Percentiles rank a stretch among this genome's conserved stretches.
Evolutionary conservation across 2,329 filamentous ascomycete species (phyloP).

Genomic region (Phialophora macrospora): DNA sequence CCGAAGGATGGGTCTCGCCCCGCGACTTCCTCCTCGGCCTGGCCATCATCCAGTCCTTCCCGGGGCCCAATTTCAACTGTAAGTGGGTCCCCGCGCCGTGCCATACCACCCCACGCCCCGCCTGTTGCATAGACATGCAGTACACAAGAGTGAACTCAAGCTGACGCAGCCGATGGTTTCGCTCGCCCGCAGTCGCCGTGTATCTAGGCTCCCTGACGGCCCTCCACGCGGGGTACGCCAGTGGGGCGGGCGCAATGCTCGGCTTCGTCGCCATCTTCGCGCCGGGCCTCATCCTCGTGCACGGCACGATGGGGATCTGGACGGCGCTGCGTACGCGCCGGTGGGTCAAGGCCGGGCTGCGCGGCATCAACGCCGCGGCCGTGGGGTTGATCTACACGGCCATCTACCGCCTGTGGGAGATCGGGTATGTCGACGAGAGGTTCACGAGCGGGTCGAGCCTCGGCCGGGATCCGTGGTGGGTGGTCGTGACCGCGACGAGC

Average conservation of each 20-base stretch:
- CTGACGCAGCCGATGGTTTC: not conserved
- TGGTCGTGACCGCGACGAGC: constrained; percentile 61
- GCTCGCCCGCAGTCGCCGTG: constrained; percentile 52
- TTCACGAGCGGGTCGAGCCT: constrained; percentile 59
- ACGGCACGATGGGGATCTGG: constrained; percentile 48
- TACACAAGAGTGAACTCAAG: not conserved
- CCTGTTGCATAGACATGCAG: not conserved
- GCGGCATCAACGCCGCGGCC: constrained; percentile 65
- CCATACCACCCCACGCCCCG: not conserved
- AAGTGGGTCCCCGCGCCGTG: not conserved
- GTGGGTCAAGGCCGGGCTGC: constrained; percentile 56
- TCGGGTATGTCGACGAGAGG: constrained; percentile 62
- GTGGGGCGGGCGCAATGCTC: constrained; percentile 56
- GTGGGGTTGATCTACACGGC: constrained; percentile 68
- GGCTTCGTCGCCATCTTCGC: constrained; percentile 54
- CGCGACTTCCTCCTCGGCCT: constrained; percentile 75
- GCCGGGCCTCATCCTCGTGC: constrained; percentile 44
- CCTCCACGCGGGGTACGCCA: constrained; percentile 36
- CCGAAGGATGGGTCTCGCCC: constrained; percentile 70
- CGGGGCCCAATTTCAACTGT: constrained; percentile 58
- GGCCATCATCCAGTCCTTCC: constrained; percentile 72
- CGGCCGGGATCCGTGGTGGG: constrained; percentile 66
- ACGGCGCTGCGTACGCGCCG: constrained; percentile 54
- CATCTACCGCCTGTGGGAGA: constrained; percentile 67
- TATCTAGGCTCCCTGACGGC: constrained; percentile 62